phyloP scores from a whole-genome alignment of 495 filamentous ascomycete species.

The Penicillium pulvis region DNA sequence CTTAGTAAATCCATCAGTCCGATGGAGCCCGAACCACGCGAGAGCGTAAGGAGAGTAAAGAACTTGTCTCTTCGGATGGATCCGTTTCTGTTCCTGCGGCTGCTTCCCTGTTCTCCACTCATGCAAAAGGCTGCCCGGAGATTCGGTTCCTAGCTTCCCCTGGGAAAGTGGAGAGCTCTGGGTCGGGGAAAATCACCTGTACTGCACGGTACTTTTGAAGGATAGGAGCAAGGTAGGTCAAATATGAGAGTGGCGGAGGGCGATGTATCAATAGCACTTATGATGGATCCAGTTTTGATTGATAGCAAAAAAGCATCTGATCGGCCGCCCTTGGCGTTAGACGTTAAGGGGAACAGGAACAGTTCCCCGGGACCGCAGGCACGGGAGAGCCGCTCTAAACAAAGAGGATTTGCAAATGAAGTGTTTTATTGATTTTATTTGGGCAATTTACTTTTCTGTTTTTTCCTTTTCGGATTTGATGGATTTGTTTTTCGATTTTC shows the following conservation, averaged over 20 bases:
- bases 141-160: slow-evolving; percentile 28
- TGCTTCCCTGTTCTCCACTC: slow-evolving; percentile 28
- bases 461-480: slow-evolving; percentile 13
- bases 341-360: slow-evolving; percentile 19
- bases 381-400: slow-evolving; percentile 42
- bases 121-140: slow-evolving; percentile 22
- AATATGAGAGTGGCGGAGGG: neutral
- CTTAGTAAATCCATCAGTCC: slow-evolving; percentile 9
- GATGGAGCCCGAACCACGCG: slow-evolving; percentile 32
- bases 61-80: slow-evolving; percentile 24
- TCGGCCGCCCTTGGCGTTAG: slow-evolving; percentile 19
- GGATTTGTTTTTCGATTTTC: slow-evolving; percentile 6
- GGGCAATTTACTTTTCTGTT: slow-evolving; percentile 4
- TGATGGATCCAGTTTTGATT: neutral
- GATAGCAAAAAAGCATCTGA: neutral
- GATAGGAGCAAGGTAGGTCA: neutral
- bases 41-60: slow-evolving; percentile 11
- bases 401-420: slow-evolving; percentile 16
- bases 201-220: slow-evolving; percentile 18
- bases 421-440: slow-evolving; percentile 10
- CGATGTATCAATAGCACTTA: neutral
- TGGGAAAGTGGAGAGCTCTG: neutral
- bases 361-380: slow-evolving; percentile 36
- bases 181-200: neutral
- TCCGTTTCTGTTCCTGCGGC: slow-evolving; percentile 36